Evolutionary conservation across 164 flowering plant genomes (phyloP), one percentile per base, ranked within the genome.

Genomic region (Vitis amurensis): DNA sequence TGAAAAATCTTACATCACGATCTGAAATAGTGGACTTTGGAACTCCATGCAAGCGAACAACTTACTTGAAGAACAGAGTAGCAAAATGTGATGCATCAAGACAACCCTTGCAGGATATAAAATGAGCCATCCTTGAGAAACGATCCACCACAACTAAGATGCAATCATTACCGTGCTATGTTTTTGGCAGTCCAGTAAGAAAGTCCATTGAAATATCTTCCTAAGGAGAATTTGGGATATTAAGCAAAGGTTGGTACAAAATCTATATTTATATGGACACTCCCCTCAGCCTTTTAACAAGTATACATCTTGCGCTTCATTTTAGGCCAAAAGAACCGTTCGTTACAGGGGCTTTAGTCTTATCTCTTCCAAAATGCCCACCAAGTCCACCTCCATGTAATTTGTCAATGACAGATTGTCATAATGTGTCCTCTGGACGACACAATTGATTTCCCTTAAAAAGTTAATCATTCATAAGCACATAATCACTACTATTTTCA

Each of bases 121-220:
- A 64, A n/a, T 62, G 65, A 5, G 65, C 67, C 31, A 19, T 49
- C 31, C 50, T 64, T 13, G 67, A 64, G 37, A 64, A 50, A 10
- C 55, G 55, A 51, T 64, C 56, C 19, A 64, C 67, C 3, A 64
- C 37, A 12, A 64, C 44, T 1, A 64, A 49, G 15, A 50, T 17
- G 2, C 37, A 64, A 7, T 23, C 27, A 12, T 12, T 1, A 8
- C 9, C 27, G 8, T 31, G n/a, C 7, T 6, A n/a, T 2, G 50
- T 61, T 15, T 16, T 7, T 14, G 67, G 67, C 4, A 50, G 55
- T 1, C 56, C 56, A 6, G 17, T 1, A 10, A 49, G 30, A 19
- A 64, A 64, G 3, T 64, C 56, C 12, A 50, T 50, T 13, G 55
- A 49, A 4, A 64, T n/a, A 19, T 61, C 64, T 11, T 11, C 16